A percentile compares a stretch with the other conserved stretches of the same genome.
Evolutionary conservation across 1,284 basidiomycete genomes (phyloP).

Genomic region (Sphagnurus paluster): DNA sequence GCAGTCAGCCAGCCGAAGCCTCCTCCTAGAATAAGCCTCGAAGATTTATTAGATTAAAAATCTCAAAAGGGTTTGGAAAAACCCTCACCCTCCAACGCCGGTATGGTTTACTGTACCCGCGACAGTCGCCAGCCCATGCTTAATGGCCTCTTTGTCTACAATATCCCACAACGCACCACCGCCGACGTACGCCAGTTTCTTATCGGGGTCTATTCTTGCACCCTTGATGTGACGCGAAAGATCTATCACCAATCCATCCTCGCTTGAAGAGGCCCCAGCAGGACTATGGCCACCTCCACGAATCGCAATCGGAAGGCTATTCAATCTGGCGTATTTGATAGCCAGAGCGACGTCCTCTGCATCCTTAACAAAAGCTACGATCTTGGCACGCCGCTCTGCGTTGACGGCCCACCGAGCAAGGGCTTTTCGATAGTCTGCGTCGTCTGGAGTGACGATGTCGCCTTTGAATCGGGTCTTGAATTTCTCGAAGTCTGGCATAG

Average conservation of each 20-base stretch:
- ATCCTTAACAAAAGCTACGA: slow-evolving; percentile 47
- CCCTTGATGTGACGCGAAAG: slow-evolving; percentile 44
- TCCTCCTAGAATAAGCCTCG: slow-evolving; percentile 54
- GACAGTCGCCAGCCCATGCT: slow-evolving; percentile 49
- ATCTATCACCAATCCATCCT: slow-evolving; percentile 59
- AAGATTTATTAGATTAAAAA: neutral
- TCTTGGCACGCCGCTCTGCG: slow-evolving; percentile 40
- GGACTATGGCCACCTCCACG: slow-evolving; percentile 55
- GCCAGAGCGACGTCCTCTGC: slow-evolving; percentile 40
- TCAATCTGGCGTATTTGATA: slow-evolving; percentile 40
- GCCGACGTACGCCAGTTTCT: slow-evolving; percentile 45
- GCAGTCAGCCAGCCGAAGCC: slow-evolving; percentile 57
- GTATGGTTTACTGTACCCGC: slow-evolving; percentile 59
- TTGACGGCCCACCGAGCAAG: slow-evolving; percentile 49
- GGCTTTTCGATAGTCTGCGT: slow-evolving; percentile 39
- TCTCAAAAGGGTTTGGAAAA: neutral
- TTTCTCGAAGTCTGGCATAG: slow-evolving; percentile 14
- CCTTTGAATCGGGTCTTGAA: slow-evolving; percentile 37
- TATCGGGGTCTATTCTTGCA: slow-evolving; percentile 42
- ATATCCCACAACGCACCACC: slow-evolving; percentile 54
- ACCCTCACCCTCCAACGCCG: slow-evolving; percentile 49
- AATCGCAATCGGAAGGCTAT: slow-evolving; percentile 43
- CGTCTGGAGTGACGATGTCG: slow-evolving; percentile 41
- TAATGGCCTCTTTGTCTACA: too few species aligned
- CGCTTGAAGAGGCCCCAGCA: slow-evolving; percentile 48